Conservation (phyloP, 2,329 filamentous ascomycete genomes). For the Metarhizium guizhouense region DNA sequence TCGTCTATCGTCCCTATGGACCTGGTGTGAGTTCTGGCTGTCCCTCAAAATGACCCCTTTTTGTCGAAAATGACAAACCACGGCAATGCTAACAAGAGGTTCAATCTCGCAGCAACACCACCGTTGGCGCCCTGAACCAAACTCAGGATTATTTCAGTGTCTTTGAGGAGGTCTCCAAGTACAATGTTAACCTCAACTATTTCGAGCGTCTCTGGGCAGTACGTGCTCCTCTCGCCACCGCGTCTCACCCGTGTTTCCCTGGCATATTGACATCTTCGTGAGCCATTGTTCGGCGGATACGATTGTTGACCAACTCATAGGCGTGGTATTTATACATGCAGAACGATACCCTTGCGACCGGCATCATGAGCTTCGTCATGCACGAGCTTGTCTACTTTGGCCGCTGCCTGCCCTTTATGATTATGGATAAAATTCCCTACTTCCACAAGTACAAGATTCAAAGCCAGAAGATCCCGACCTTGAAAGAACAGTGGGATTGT, state of each 20-base stretch:
- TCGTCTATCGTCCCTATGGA: slow-evolving; percentile 22
- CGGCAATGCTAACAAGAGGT: slow-evolving; percentile 2
- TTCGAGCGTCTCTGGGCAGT: slow-evolving; percentile 83
- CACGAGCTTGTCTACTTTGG: slow-evolving; percentile 96
- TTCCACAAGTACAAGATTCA: slow-evolving; percentile 96
- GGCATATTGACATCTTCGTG: too few relatives aligned
- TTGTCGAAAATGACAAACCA: slow-evolving; percentile 11
- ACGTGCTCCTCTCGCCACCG: slow-evolving; percentile 21
- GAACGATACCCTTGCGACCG: slow-evolving; percentile 92
- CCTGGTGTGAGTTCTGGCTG: slow-evolving; percentile 18
- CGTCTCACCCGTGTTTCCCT: background rate
- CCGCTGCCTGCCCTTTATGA: slow-evolving; percentile 80
- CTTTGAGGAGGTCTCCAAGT: slow-evolving; percentile 55
- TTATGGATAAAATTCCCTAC: slow-evolving; percentile 79
- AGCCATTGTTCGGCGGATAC: background rate
- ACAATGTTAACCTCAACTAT: slow-evolving; percentile 80
- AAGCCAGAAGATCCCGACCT: slow-evolving; percentile 79
- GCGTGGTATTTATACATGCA: slow-evolving; percentile 98
- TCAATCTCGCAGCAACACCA: slow-evolving; percentile 38
- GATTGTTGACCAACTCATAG: slow-evolving; percentile 19
- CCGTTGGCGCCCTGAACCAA: slow-evolving; percentile 37
- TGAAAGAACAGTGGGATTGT: slow-evolving; percentile 89
- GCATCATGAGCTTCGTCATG: slow-evolving; percentile 94
- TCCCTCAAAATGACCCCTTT: slow-evolving; percentile 3
- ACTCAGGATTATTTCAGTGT: slow-evolving; percentile 46